Percentiles rank a stretch among this genome's conserved stretches.
phyloP scores from a whole-genome alignment of 805 yeast genomes.

The Komagataella populi region DNA sequence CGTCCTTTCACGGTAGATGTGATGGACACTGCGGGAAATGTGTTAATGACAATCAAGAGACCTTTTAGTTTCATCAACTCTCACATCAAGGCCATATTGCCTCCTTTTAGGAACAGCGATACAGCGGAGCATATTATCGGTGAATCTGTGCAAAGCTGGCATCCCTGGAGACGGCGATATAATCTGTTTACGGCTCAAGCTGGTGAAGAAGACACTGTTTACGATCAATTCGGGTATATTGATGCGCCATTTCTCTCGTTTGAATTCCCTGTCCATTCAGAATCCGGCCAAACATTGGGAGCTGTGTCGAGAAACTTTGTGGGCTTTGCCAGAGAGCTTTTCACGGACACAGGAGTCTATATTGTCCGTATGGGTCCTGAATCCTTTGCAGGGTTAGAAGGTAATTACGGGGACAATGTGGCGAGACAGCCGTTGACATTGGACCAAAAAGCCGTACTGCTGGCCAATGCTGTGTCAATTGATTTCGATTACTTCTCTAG shows the following conservation, averaged over 20 bases:
- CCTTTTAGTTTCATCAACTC: conserved; percentile 86
- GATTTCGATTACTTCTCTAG: conserved; percentile 97
- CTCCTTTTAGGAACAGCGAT: conserved; percentile 27
- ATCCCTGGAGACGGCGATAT: conserved; percentile 82
- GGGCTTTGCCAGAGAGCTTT: conserved; percentile 83
- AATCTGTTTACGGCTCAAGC: conserved; percentile 42
- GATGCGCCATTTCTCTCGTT: conserved; percentile 83
- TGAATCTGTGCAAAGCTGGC: conserved; percentile 89
- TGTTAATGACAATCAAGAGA: conserved; percentile 53
- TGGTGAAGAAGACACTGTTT: conserved; percentile 25
- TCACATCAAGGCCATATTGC: conserved; percentile 61
- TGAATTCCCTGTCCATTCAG: conserved; percentile 67
- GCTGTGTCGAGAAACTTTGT: conserved; percentile 90
- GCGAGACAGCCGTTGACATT: conserved; percentile 35
- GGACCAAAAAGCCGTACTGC: conserved; percentile 74
- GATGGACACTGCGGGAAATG: conserved; percentile 48
- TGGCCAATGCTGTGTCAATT: conserved; percentile 82
- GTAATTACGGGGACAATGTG: conserved; percentile 30
- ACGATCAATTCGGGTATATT: conserved; percentile 72
- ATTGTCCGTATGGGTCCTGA: conserved; percentile 71
- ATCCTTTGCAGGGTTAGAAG: conserved; percentile 44
- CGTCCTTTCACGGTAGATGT: conserved; percentile 75
- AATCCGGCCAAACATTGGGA: conserved; percentile 44
- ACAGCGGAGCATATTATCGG: conserved; percentile 48
- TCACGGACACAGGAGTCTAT: conserved; percentile 92